Evolutionary conservation across 257 asterid species (phyloP).

Genomic region (Nicotiana tomentosiformis): DNA sequence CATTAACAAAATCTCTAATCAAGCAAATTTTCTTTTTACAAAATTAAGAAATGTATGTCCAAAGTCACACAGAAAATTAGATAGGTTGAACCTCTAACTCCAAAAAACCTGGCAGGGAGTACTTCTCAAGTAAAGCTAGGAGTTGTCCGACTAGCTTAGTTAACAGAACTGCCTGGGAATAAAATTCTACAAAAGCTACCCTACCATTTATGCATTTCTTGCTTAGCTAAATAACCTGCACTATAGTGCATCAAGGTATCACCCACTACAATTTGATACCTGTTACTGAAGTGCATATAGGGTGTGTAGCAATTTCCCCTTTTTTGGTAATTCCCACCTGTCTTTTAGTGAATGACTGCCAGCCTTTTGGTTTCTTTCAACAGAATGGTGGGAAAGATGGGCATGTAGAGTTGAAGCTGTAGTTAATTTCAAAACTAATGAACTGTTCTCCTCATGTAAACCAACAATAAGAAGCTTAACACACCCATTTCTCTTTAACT

Average conservation of each 20-base stretch:
- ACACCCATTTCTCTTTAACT: not conserved
- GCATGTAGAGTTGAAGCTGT: not conserved
- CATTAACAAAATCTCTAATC: not conserved
- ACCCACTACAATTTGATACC: not conserved
- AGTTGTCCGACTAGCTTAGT: not conserved
- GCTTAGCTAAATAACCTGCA: not conserved
- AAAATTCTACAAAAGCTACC: not conserved
- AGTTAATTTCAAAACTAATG: not conserved
- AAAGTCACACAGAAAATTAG: not conserved
- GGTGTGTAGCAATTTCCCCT: not conserved
- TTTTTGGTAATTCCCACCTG: not conserved
- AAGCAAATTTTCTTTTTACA: not conserved
- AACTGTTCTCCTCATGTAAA: not conserved
- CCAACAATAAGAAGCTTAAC: not conserved
- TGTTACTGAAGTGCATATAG: not conserved
- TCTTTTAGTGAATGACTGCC: not conserved
- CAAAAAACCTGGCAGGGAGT: not conserved
- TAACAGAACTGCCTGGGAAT: not conserved
- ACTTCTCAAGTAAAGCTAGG: not conserved
- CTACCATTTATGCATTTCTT: not conserved
- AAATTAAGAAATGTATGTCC: not conserved
- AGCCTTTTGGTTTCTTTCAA: not conserved
- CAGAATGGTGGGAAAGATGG: not conserved
- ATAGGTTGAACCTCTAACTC: not conserved
- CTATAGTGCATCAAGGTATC: not conserved